These are phyloP conservation scores for Fusarium sp. DNA, from an alignment of 2,329 filamentous ascomycete genomes.

Conservation along the genomic window DNA sequence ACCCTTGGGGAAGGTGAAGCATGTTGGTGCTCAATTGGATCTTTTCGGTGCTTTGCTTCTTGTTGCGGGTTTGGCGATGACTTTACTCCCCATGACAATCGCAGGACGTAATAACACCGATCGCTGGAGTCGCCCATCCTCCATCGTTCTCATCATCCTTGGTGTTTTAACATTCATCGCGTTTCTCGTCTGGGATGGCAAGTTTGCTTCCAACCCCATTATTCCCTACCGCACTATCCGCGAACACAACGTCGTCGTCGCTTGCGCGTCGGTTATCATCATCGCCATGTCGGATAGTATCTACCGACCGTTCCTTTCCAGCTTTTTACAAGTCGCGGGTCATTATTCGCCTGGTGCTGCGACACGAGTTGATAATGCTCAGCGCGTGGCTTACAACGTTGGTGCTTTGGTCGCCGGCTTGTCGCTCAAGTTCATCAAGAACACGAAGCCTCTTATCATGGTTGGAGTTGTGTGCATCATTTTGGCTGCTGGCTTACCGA, in stretches of 20 bases:
- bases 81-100: slow-evolving; percentile 28
- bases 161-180: slow-evolving; percentile 21
- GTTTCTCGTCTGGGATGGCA: slow-evolving; percentile 28
- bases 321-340: slow-evolving; percentile 24
- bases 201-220: slow-evolving; percentile 20
- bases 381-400: slow-evolving; percentile 28
- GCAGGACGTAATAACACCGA: slow-evolving; percentile 31
- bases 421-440: slow-evolving; percentile 23
- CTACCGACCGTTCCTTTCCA: slow-evolving; percentile 27
- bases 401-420: slow-evolving; percentile 15
- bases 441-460: slow-evolving; percentile 32
- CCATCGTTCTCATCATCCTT: slow-evolving; percentile 24
- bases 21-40: slow-evolving; percentile 20
- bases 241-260: slow-evolving; percentile 33
- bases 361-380: slow-evolving; percentile 26
- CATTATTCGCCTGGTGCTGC: slow-evolving; percentile 33
- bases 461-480: slow-evolving; percentile 26
- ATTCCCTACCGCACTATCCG: slow-evolving; percentile 33
- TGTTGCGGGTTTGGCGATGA: slow-evolving; percentile 31
- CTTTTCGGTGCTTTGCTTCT: slow-evolving; percentile 26
- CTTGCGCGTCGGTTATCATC: slow-evolving; percentile 22
- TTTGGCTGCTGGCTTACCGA: slow-evolving; percentile 24
- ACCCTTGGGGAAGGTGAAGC: neutral
- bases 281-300: slow-evolving; percentile 38
- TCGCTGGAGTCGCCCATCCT: slow-evolving; percentile 25